Conservation (phyloP, 2,329 filamentous ascomycete species). For the Bipolaris cookei region DNA sequence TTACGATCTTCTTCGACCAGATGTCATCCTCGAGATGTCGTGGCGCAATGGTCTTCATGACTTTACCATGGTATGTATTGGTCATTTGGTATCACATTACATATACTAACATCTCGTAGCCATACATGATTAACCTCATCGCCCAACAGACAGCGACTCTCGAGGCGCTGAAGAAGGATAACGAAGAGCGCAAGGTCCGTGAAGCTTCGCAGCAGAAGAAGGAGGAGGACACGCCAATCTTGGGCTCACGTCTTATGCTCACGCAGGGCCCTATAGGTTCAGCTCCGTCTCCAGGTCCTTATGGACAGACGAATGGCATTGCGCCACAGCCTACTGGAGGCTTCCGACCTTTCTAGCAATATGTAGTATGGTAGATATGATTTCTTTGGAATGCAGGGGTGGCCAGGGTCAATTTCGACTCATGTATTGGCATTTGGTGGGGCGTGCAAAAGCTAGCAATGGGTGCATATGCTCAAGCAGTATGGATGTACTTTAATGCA, state of each 20-base stretch:
- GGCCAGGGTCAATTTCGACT: conserved; percentile 18
- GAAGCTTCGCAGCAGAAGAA: conserved; percentile 81
- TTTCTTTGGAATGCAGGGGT: neutral
- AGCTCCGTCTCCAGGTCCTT: conserved; percentile 69
- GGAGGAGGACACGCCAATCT: conserved; percentile 91
- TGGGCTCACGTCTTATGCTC: conserved; percentile 91
- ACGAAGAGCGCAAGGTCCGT: conserved; percentile 83
- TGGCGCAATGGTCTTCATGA: conserved; percentile 95
- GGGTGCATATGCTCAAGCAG: conserved; percentile 25
- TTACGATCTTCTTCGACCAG: conserved; percentile 93
- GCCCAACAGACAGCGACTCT: conserved; percentile 89
- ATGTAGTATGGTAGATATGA: neutral
- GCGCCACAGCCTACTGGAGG: conserved; percentile 83
- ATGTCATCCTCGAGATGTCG: conserved; percentile 92
- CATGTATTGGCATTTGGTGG: conserved; percentile 37
- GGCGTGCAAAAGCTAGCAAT: conserved; percentile 32
- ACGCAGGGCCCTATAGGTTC: conserved; percentile 78
- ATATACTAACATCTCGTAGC: conserved; percentile 49
- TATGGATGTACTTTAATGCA: conserved; percentile 43
- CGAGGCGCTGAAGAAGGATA: conserved; percentile 86
- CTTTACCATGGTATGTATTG: conserved; percentile 78
- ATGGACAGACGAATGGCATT: conserved; percentile 84
- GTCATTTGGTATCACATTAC: conserved; percentile 1
- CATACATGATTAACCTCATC: conserved; percentile 99
- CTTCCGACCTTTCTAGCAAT: conserved; percentile 46